Percentiles rank a stretch among this genome's conserved stretches.
phyloP scores from a whole-genome alignment of 2,329 filamentous ascomycete genomes.

The Exserohilum rostratum region DNA sequence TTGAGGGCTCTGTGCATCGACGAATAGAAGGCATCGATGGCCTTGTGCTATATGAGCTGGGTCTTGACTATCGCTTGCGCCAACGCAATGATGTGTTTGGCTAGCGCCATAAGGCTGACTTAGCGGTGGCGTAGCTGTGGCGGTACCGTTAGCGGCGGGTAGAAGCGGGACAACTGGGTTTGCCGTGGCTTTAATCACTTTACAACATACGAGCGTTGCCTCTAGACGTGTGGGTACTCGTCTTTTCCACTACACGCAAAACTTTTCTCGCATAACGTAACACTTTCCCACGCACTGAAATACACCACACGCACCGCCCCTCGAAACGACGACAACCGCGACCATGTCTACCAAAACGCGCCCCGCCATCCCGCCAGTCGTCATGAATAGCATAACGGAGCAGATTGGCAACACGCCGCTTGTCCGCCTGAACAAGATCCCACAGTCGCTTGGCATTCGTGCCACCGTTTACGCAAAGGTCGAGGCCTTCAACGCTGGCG shows the following conservation, averaged over 20 bases:
- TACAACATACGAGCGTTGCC: constrained; percentile 1
- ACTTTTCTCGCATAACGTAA: neutral
- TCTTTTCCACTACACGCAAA: neutral
- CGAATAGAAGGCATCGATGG: too few relatives aligned
- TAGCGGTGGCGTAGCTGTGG: constrained; percentile 13
- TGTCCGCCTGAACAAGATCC: constrained; percentile 90
- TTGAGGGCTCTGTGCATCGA: too few relatives aligned
- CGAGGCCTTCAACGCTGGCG: constrained; percentile 92
- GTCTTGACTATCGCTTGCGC: neutral
- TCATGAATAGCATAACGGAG: constrained; percentile 74
- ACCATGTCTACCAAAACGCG: constrained; percentile 57
- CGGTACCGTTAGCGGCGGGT: constrained; percentile 17
- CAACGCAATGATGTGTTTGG: neutral
- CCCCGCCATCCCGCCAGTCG: constrained; percentile 60
- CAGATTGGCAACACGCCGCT: constrained; percentile 97
- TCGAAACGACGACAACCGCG: constrained; percentile 7
- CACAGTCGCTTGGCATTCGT: constrained; percentile 86
- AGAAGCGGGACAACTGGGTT: constrained; percentile 21
- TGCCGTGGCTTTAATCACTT: constrained; percentile 21
- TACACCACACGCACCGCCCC: neutral
- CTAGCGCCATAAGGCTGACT: constrained; percentile 11
- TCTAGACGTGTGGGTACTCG: constrained; percentile 7
- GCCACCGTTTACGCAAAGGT: constrained; percentile 89
- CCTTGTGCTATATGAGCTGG: neutral
- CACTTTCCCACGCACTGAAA: neutral